These are phyloP conservation scores for Lodderomyces orthopsilosis DNA, from an alignment of 1,139 yeast genomes.

Conservation along the genomic window DNA sequence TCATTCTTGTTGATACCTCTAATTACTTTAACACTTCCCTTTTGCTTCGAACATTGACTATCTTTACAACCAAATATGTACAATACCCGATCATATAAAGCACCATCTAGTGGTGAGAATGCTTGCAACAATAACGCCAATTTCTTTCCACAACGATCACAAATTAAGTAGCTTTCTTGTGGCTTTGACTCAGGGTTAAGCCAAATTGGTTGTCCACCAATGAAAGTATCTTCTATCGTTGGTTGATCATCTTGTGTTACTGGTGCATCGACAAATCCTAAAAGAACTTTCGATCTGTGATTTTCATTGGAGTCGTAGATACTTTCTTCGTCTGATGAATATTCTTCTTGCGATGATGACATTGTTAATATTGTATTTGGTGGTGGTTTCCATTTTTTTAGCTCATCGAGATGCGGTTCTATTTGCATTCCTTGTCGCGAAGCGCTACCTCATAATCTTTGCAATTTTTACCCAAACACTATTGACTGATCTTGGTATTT, in stretches of 20 bases:
- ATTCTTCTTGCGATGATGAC: slow-evolving; percentile 32
- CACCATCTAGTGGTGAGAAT: slow-evolving; percentile 68
- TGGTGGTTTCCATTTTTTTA: slow-evolving; percentile 10
- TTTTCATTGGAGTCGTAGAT: slow-evolving; percentile 9
- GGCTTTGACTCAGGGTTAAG: slow-evolving; percentile 58
- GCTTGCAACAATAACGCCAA: slow-evolving; percentile 77
- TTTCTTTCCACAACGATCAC: slow-evolving; percentile 60
- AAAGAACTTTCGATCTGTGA: slow-evolving; percentile 32
- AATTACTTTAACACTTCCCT: slow-evolving; percentile 69
- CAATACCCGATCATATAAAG: slow-evolving; percentile 75
- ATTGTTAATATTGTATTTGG: slow-evolving; percentile 8
- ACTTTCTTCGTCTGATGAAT: slow-evolving; percentile 42
- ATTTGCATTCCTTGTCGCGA: neutral
- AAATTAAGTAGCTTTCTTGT: slow-evolving; percentile 45
- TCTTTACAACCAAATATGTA: slow-evolving; percentile 76
- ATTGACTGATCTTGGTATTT: no score
- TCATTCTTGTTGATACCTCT: slow-evolving; percentile 71
- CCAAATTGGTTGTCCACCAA: slow-evolving; percentile 74
- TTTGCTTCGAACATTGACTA: slow-evolving; percentile 59
- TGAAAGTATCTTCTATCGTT: slow-evolving; percentile 67
- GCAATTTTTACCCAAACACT: no score
- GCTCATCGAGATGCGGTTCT: neutral
- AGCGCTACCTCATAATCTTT: neutral
- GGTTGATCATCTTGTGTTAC: slow-evolving; percentile 45
- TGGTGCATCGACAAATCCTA: slow-evolving; percentile 66